These are phyloP conservation scores for Protomyces inouyei DNA, from an alignment of 1,139 yeast species.

Conservation along the genomic window DNA sequence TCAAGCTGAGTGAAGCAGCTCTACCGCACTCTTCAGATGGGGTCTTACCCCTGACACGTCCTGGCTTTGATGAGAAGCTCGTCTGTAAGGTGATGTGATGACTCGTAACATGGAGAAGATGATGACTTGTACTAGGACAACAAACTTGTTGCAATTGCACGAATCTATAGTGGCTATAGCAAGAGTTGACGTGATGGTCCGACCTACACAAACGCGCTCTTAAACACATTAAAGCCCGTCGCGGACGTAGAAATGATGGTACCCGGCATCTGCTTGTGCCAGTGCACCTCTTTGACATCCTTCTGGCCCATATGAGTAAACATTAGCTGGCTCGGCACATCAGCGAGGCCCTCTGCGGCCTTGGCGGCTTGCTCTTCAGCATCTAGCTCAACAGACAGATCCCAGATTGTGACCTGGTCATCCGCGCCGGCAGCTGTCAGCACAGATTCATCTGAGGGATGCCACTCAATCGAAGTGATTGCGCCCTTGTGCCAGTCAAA, in stretches of 20 bases:
- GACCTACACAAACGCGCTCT: conserved; percentile 46
- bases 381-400: conserved; percentile 92
- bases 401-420: conserved; percentile 96
- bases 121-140: too few relatives aligned
- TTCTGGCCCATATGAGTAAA: conserved; percentile 94
- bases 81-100: too few relatives aligned
- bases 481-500: conserved; percentile 94
- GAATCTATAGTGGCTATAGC: too few relatives aligned
- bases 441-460: conserved; percentile 91
- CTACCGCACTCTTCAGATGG: too few relatives aligned
- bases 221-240: conserved; percentile 92
- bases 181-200: too few relatives aligned
- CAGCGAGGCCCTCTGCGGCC: conserved; percentile 67
- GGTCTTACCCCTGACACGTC: too few relatives aligned
- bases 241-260: conserved; percentile 91
- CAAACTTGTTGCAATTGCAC: too few relatives aligned
- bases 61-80: too few relatives aligned
- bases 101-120: too few relatives aligned
- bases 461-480: conserved; percentile 86
- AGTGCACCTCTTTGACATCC: conserved; percentile 94
- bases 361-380: conserved; percentile 87
- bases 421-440: conserved; percentile 95
- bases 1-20: too few relatives aligned
- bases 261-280: conserved; percentile 98
- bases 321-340: conserved; percentile 90